These are phyloP conservation scores for Rehmannia glutinosa DNA, from an alignment of 257 asterid species.

Conservation along the genomic window DNA sequence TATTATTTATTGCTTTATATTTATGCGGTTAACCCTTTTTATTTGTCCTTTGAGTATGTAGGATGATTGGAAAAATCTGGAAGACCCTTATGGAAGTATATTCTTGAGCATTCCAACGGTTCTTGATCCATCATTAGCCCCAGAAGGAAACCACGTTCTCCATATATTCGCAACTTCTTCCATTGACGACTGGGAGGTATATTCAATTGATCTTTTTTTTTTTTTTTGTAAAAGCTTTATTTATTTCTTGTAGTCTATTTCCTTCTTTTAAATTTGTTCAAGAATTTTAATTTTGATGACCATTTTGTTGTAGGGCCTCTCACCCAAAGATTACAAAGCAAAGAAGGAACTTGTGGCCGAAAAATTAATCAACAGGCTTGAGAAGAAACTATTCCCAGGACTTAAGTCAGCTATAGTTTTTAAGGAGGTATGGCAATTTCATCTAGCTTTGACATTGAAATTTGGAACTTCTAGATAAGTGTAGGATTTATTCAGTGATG, in stretches of 20 bases:
- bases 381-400: slow-evolving; percentile 81
- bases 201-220: slow-evolving; percentile 9
- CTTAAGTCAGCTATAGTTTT: slow-evolving; percentile 71
- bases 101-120: slow-evolving; percentile 97
- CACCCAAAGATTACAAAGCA: slow-evolving; percentile 66
- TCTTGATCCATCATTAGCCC: slow-evolving; percentile 87
- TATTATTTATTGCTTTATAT: too few species aligned
- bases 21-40: slow-evolving; percentile 14
- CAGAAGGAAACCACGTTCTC: slow-evolving; percentile 91
- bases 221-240: slow-evolving; percentile 10
- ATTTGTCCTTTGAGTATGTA: slow-evolving; percentile 22
- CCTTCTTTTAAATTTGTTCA: slow-evolving; percentile 15
- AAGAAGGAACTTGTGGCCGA: slow-evolving; percentile 86
- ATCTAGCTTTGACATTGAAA: neutral
- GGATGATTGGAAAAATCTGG: slow-evolving; percentile 87
- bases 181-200: slow-evolving; percentile 96
- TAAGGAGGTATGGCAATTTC: slow-evolving; percentile 55
- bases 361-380: slow-evolving; percentile 74
- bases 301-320: slow-evolving; percentile 58
- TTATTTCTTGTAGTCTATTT: neutral
- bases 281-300: neutral
- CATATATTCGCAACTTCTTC: slow-evolving; percentile 89
- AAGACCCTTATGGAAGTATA: slow-evolving; percentile 82
- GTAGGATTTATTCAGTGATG: too few species aligned
- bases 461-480: too few species aligned